Base-by-base conservation (phyloP, 1,284 basidiomycete genomes). In the Caloboletus firmus region DNA sequence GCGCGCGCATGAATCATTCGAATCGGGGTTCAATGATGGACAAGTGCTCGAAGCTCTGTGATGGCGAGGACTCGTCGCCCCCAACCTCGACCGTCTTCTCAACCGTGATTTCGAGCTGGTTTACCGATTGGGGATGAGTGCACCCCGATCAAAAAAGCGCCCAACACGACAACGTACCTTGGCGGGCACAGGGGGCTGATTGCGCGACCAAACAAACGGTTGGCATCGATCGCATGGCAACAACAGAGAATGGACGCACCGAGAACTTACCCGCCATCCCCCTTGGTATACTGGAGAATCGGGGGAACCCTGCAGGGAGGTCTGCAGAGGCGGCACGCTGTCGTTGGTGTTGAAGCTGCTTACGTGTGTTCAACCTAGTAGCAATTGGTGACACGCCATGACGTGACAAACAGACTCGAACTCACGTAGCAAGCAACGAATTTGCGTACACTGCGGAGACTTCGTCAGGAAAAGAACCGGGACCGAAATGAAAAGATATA, bases 391-490 rank as follows among this genome's bases (percentile, higher is more conserved):
- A 46, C 2, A 3, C 7, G 18, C 34, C n/a, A 39, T 15, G 12
- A 40, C 3, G 17, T 7, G 24, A 50, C 8, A 15, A 46, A 8
- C 12, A 32, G 1, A 24, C 18, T 40, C 13, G 12, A 45, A 58
- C 67, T 50, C 47, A 72, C 70, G 70, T 72, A 1, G 70, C 67
- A n/a, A 69, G 60, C 22, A 69, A 50, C 13, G 70, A 69, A 36
- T 71, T 72, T n/a, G 67, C 69, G 26, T 69, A 72, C 36, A 69
- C 70, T 69, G 22, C 10, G 18, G 20, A 45, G 8, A n/a, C 9
- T 2, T 45, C 12, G 9, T 57, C 7, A 56, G 15, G 7, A 39
- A 44, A 44, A 4, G 8, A 37, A 36, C 7, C 13, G 3, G 0
- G 4, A 39, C 34, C 1, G 1, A 37, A 9, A 30, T 10, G 9